Percentiles rank a stretch among this genome's conserved stretches.
Evolutionary conservation across 805 yeast species (phyloP).

Genomic region (Lipomyces orientalis): DNA sequence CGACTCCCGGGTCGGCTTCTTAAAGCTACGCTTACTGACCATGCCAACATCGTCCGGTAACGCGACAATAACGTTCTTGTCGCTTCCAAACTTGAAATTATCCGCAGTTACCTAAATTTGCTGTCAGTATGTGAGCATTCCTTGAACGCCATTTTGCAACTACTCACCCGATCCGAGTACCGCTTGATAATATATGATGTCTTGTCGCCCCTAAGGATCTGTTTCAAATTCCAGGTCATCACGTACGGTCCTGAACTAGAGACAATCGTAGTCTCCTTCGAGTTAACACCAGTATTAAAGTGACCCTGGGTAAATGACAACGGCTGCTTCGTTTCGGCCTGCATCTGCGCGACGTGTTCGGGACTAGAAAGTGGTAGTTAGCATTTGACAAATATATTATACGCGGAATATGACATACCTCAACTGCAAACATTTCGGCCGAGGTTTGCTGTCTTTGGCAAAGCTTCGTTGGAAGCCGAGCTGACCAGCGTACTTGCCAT

Average conservation of each 20-base stretch:
- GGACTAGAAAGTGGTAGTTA: slow-evolving; percentile 54
- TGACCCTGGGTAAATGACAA: slow-evolving; percentile 72
- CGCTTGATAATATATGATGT: slow-evolving; percentile 68
- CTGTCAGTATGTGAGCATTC: background rate
- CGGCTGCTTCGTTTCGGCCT: slow-evolving; percentile 54
- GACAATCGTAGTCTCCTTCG: slow-evolving; percentile 72
- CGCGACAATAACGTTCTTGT: slow-evolving; percentile 73
- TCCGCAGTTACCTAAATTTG: slow-evolving; percentile 62
- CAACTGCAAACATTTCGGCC: slow-evolving; percentile 64
- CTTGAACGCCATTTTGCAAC: background rate
- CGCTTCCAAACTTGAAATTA: slow-evolving; percentile 76
- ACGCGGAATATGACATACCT: too few relatives aligned
- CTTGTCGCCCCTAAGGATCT: slow-evolving; percentile 59
- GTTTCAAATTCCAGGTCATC: slow-evolving; percentile 75
- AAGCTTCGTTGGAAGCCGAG: slow-evolving; percentile 71
- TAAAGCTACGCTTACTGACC: slow-evolving; percentile 65
- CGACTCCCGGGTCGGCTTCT: slow-evolving; percentile 59
- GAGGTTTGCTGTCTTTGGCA: slow-evolving; percentile 67
- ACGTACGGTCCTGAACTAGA: slow-evolving; percentile 84
- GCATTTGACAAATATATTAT: background rate
- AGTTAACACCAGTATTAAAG: slow-evolving; percentile 72
- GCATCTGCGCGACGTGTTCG: slow-evolving; percentile 71
- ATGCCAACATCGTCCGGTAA: slow-evolving; percentile 73
- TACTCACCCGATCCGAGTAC: slow-evolving; percentile 53
- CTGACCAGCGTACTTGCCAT: slow-evolving; percentile 63